These are phyloP conservation scores for Aspergillus melleus DNA, from an alignment of 2,329 filamentous ascomycete genomes.

Conservation along the genomic window DNA sequence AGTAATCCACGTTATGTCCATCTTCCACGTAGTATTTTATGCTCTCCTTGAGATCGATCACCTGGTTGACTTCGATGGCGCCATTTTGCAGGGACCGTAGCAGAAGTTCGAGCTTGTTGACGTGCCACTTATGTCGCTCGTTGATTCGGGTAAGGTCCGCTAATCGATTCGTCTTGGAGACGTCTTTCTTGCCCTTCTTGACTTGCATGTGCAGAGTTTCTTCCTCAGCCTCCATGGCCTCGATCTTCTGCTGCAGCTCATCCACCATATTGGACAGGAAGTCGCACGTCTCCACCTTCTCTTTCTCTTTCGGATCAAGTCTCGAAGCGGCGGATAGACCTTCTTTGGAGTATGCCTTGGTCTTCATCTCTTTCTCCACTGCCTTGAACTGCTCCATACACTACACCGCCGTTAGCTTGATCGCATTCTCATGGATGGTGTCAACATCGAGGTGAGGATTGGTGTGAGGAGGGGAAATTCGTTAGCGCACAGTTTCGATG, in stretches of 20 bases:
- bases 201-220: constrained; percentile 82
- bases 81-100: constrained; percentile 90
- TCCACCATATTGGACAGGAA: constrained; percentile 87
- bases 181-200: constrained; percentile 93
- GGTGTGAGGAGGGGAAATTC: constrained; percentile 6
- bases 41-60: constrained; percentile 83
- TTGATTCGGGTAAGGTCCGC: constrained; percentile 79
- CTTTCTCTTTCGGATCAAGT: constrained; percentile 95
- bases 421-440: constrained; percentile 3
- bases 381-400: constrained; percentile 99
- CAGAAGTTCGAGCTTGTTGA: constrained; percentile 86
- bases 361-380: constrained; percentile 99
- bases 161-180: constrained; percentile 80
- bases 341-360: constrained; percentile 98
- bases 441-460: constrained; percentile 1
- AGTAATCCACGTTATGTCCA: constrained; percentile 83
- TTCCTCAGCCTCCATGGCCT: constrained; percentile 85
- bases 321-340: constrained; percentile 88
- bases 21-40: constrained; percentile 96
- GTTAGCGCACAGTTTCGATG: constrained; percentile 79
- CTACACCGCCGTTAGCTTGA: constrained; percentile 32
- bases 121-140: constrained; percentile 96
- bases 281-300: constrained; percentile 83
- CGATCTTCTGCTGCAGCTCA: constrained; percentile 90
- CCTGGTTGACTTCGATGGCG: constrained; percentile 81